phyloP scores from a whole-genome alignment of 2,329 filamentous ascomycete species.

The Tolypocladium album region DNA sequence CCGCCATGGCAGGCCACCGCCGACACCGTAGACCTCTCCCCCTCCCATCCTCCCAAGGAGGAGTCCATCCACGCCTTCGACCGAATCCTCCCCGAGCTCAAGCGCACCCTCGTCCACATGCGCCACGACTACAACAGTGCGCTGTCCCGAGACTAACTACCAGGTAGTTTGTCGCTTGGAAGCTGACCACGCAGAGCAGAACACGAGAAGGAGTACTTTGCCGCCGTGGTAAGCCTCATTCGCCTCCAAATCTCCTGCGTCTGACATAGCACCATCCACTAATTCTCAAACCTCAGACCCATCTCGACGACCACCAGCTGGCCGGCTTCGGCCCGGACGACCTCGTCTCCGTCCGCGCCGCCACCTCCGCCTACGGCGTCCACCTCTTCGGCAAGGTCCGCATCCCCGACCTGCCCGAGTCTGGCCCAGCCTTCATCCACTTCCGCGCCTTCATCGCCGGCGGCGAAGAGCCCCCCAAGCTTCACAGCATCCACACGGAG shows the following conservation, averaged over 20 bases:
- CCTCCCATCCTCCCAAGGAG: neutral
- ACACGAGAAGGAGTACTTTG: neutral
- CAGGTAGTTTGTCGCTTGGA: neutral
- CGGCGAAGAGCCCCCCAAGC: constrained; percentile 35
- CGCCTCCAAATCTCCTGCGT: neutral
- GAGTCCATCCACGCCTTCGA: neutral
- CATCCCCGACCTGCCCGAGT: constrained; percentile 6
- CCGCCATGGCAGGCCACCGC: neutral
- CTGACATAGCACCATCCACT: neutral
- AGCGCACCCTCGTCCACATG: neutral
- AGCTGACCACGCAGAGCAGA: neutral
- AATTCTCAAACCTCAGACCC: neutral
- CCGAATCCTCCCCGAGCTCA: neutral
- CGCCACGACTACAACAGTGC: neutral
- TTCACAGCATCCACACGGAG: constrained; percentile 61
- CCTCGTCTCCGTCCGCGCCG: neutral
- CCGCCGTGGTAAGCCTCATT: neutral
- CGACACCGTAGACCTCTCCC: neutral
- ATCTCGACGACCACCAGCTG: neutral
- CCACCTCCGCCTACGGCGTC: neutral
- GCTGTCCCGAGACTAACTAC: neutral
- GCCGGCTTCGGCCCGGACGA: neutral
- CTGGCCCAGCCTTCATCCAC: constrained; percentile 64
- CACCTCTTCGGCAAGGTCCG: neutral
- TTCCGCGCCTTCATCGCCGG: constrained; percentile 62